These are phyloP conservation scores for Ilex asprella DNA, from an alignment of 257 asterid species.

Conservation along the genomic window DNA sequence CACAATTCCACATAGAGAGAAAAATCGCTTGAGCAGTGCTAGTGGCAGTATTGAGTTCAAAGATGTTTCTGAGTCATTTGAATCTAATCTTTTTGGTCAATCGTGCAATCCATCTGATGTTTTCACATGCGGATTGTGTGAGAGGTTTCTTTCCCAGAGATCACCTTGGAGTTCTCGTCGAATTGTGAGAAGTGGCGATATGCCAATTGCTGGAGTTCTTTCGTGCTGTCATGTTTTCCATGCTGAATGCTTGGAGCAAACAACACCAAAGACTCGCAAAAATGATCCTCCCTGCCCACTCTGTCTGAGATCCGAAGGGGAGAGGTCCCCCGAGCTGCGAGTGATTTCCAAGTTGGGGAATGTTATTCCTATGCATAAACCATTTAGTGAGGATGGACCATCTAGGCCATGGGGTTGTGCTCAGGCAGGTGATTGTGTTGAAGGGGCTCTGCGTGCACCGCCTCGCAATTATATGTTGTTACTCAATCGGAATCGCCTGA, in stretches of 20 bases:
- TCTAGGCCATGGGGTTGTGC: conserved; percentile 78
- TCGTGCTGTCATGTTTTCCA: conserved; percentile 90
- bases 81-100: conserved; percentile 33
- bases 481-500: conserved; percentile 52
- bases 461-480: conserved; percentile 54
- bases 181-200: conserved; percentile 75
- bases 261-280: conserved; percentile 69
- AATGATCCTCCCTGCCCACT: conserved; percentile 92
- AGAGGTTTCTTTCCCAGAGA: conserved; percentile 80
- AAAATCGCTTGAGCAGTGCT: conserved; percentile 55
- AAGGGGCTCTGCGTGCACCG: conserved; percentile 69
- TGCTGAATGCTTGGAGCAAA: conserved; percentile 92
- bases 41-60: conserved; percentile 69
- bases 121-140: conserved; percentile 77
- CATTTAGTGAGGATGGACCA: conserved; percentile 65
- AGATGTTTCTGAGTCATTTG: conserved; percentile 51
- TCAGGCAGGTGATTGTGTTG: conserved; percentile 83
- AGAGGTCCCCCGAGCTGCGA: conserved; percentile 48
- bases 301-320: conserved; percentile 62
- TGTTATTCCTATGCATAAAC: conserved; percentile 52
- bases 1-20: conserved; percentile 47
- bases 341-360: conserved; percentile 46
- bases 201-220: conserved; percentile 92
- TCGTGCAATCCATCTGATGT: conserved; percentile 41
- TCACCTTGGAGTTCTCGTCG: conserved; percentile 93